Evolutionary conservation across 164 flowering plant species (phyloP), one percentile per base, ranked within the genome.

Genomic region (Vitis labrusca): DNA sequence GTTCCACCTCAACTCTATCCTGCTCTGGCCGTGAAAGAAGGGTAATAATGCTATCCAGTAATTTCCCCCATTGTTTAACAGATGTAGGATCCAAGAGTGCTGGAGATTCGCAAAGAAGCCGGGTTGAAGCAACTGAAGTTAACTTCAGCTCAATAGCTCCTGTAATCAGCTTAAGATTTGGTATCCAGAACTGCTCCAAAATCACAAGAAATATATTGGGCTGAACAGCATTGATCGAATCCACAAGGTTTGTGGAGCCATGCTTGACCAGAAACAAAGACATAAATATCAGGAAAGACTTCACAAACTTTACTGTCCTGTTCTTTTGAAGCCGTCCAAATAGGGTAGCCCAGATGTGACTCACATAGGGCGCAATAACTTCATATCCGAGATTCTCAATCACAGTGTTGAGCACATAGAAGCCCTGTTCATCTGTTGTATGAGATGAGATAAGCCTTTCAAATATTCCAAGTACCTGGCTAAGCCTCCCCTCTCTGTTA

Each of bases 391-490:
- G 89, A 71, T 84, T 85, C 76, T 95, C 97, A 59, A 88, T 79
- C 63, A 95, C 81, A n/a, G 98, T 93, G 76, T 95, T 93, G 53
- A 95, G 92, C 74, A 95, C 94, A 77, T 85, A 93, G 84, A 93
- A 95, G 14, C 97, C 98, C 60, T 90, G 91, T 23, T 91, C 97
- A 58, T 82, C 94, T n/a, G 97, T 83, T 74, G 82, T 88, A 0
- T 93, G 71, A 8, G 80, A 71, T 32, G 72, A 68, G 51, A 95
- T 71, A 66, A 95, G 92, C 71, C 53, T 88, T 51, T 83, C 73
- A 66, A 89, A 95, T 85, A 91, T 95, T 30, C 90, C 97, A 68
- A 95, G 93, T 54, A 95, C 93, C 72, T 78, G 78, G 58, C 69
- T 73, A 48, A 93, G 81, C 71, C 85, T 84, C 30, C 87, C 95